Evolutionary conservation across 495 filamentous ascomycete species (phyloP).

Genomic region (Trichoderma virens): DNA sequence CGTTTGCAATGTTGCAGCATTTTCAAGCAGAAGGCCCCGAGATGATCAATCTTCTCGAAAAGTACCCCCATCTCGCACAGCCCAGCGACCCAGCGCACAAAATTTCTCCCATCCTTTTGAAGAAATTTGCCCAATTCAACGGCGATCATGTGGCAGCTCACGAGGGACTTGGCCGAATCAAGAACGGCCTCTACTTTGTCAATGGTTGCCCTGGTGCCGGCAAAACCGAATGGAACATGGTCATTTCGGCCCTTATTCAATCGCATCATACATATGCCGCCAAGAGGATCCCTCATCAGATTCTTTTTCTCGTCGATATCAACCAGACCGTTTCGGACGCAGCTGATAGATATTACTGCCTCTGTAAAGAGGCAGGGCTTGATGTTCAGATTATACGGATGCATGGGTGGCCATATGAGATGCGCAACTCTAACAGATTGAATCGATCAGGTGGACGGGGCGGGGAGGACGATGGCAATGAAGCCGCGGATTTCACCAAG

Average conservation of each 20-base stretch:
- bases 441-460: neutral
- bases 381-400: slow-evolving; percentile 17
- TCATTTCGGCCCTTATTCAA: slow-evolving; percentile 15
- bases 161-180: slow-evolving; percentile 13
- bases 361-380: slow-evolving; percentile 21
- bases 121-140: slow-evolving; percentile 1
- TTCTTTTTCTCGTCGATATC: slow-evolving; percentile 24
- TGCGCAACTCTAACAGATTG: neutral
- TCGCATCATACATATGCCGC: neutral
- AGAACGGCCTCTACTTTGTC: slow-evolving; percentile 16
- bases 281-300: slow-evolving; percentile 8
- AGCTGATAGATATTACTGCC: slow-evolving; percentile 12
- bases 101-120: neutral
- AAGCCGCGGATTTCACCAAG: slow-evolving; percentile 16
- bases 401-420: slow-evolving; percentile 15
- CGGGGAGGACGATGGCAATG: neutral
- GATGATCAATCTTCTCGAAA: neutral
- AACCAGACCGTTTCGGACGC: slow-evolving; percentile 15
- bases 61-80: neutral
- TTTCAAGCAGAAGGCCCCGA: neutral
- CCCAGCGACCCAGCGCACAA: neutral
- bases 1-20: slow-evolving; percentile 2
- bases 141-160: neutral
- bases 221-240: slow-evolving; percentile 21
- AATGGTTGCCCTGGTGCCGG: slow-evolving; percentile 22